Base-by-base conservation (phyloP, 805 yeast genomes). In the Kregervanrija delftensis region DNA sequence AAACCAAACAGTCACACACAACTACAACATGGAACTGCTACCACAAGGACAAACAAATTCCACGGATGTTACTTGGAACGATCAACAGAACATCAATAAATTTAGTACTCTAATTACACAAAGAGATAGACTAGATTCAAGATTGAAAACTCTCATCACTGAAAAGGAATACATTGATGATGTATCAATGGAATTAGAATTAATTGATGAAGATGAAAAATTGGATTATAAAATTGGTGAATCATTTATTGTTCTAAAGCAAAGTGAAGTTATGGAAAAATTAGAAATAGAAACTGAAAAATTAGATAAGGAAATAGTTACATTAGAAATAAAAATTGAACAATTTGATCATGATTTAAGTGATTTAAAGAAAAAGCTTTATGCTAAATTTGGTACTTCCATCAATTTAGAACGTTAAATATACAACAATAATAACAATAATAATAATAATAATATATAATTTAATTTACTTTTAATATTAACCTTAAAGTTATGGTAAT, bases 141-240 rank as follows among this genome's bases (percentile, higher is more conserved):
- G 72, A 41, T 67, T 85, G 33, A 65, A 68, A 15, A 65, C 66
- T 44, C 68, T 72, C 49, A 69, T 73, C 53, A 75, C 77, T 48
- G 96, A 88, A 55, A 86, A 88, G 53, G 97, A 89, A 57, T 87
- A 86, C 56, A 67, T 91, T 30, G 96, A 88, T 53, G 98, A 91
- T 58, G 81, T 88, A 32, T 70, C 86, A 6, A 58, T 87, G 57
- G 99, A 91, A 58, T 71, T 91, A 36, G 98, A 91, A 63, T 74
- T 93, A 38, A 65, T 88, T 30, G 98, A 91, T 51, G 81, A 77
- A 53, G 89, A 81, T 44, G 89, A 83, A 37, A 65, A 72, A 45
- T 66, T 83, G 8, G 83, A 81, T 53, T 91, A 88, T 65, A 84
- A 83, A 53, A 66, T 91, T 13, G 97, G 97, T 5, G 95, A 86